A percentile compares a stretch with the other conserved stretches of the same genome.
Evolutionary conservation across 2,329 filamentous ascomycete genomes (phyloP).

Genomic region (Diaporthe citri): DNA sequence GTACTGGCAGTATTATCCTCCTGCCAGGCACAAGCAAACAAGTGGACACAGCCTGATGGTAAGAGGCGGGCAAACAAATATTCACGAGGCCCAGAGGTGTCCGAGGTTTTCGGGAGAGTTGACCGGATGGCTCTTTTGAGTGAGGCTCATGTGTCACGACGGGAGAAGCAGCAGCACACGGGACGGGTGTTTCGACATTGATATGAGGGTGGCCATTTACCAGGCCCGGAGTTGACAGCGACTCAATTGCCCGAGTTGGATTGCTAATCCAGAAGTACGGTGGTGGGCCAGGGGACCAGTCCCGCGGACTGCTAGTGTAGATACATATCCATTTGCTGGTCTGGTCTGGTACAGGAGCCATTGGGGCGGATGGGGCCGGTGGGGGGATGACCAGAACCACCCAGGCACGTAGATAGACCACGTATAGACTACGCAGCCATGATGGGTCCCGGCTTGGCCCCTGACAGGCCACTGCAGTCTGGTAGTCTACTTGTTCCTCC

Average conservation of each 20-base stretch:
- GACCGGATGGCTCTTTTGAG: background rate
- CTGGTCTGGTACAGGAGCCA: background rate
- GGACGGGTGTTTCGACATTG: constrained; percentile 2
- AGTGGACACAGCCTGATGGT: background rate
- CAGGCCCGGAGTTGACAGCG: background rate
- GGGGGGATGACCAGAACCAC: background rate
- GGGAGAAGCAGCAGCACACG: background rate
- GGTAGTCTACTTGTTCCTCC: too few relatives aligned
- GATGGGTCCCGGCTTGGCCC: background rate
- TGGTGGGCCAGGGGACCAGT: constrained; percentile 4
- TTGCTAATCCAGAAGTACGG: constrained; percentile 6
- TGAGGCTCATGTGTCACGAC: background rate
- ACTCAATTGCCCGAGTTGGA: background rate
- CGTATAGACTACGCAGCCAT: too few relatives aligned
- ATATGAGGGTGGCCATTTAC: background rate
- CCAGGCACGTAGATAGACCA: background rate
- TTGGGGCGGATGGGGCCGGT: constrained; percentile 1
- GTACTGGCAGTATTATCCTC: background rate
- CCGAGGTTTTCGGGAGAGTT: background rate
- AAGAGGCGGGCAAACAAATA: background rate
- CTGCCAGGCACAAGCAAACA: background rate
- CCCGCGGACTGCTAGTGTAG: background rate
- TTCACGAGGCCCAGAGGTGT: background rate
- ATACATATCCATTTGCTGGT: background rate
- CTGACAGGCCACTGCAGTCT: background rate